Evolutionary conservation across 140 eudicot species (phyloP), one percentile per base, ranked within the genome.

Genomic region (Flaveria floridana): DNA sequence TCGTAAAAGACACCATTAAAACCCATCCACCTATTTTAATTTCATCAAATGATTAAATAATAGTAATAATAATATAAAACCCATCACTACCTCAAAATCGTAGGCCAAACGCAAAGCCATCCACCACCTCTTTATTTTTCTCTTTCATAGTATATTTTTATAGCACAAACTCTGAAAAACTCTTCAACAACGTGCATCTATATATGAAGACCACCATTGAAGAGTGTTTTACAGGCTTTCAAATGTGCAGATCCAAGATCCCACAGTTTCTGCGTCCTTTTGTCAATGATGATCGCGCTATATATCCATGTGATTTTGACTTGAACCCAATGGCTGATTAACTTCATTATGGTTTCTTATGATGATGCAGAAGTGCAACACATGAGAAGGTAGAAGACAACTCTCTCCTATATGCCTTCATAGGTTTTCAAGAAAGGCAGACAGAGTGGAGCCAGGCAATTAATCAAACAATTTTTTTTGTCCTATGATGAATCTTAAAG

Each of bases 381-480:
- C 65, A 74, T 37, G 79, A 79, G 79, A 72, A 79, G 69, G 62
- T 72, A 72, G 53, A 79, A 79, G 74, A 73, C 15, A 64, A 63
- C 72, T 62, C 68, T 65, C 74, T 52, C 63, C 50, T 53, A 73
- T 66, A 73, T 79, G 79, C 65, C 75, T 73, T 73, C 71, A 30
- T 73, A 79, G 15, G 70, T 73, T 68, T 73, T 73, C 79, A 65
- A 66, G 66, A 58, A 68, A 83, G 93, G 93, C 93, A 87, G 74
- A 87, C 93, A 87, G 89, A 83, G 74, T 85, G 86, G 88, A 87
- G 93, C 93, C 93, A 87, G 93, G 93, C 93, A 87, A 83, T 80
- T 65, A 55, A 53, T 65, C 72, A 11, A 59, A 28, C 71, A 37
- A n/a, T 55, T 67, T 19, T 7, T 53, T 7, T 13, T 52, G 72